phyloP scores from a whole-genome alignment of 1,284 basidiomycete genomes.

The Trichosporon coremiiforme region DNA sequence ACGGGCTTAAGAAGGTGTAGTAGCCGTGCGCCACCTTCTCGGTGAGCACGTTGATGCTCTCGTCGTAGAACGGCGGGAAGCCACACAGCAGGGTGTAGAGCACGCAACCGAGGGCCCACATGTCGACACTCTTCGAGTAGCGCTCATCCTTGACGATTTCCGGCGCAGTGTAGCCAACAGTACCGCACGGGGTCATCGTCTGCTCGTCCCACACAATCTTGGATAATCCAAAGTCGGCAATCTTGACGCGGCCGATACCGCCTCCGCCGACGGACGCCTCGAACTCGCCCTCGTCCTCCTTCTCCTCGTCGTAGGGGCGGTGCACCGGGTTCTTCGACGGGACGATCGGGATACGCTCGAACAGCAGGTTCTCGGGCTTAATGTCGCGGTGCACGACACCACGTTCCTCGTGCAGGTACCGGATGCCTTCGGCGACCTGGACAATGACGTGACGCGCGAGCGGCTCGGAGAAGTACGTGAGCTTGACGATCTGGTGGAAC shows the following conservation, averaged over 20 bases:
- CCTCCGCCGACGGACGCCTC: slow-evolving; percentile 88
- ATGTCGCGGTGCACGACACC: slow-evolving; percentile 90
- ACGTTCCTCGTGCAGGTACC: slow-evolving; percentile 95
- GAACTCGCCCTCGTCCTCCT: slow-evolving; percentile 98
- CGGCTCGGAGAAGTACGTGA: slow-evolving; percentile 97
- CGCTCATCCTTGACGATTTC: slow-evolving; percentile 99
- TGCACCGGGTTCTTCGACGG: slow-evolving; percentile 76
- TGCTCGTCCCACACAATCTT: slow-evolving; percentile 99
- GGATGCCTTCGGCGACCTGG: slow-evolving; percentile 93
- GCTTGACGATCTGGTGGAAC: slow-evolving; percentile 99
- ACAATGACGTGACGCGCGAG: slow-evolving; percentile 94
- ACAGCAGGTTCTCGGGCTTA: slow-evolving; percentile 97
- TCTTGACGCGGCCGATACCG: slow-evolving; percentile 96
- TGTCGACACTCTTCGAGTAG: slow-evolving; percentile 97
- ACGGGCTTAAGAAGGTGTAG: slow-evolving; percentile 97
- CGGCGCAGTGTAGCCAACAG: slow-evolving; percentile 98
- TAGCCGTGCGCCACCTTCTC: slow-evolving; percentile 98
- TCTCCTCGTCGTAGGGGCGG: slow-evolving; percentile 95
- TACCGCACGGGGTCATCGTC: slow-evolving; percentile 99
- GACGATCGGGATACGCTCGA: slow-evolving; percentile 88
- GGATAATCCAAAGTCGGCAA: slow-evolving; percentile 96
- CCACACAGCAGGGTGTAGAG: slow-evolving; percentile 98
- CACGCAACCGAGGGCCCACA: slow-evolving; percentile 99
- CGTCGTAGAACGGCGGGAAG: slow-evolving; percentile 98
- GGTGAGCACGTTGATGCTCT: slow-evolving; percentile 95